Evolutionary conservation across 768 basidiomycete species (phyloP), one percentile per base, ranked within the genome.

Genomic region (Cantharellus cinnabarinus): DNA sequence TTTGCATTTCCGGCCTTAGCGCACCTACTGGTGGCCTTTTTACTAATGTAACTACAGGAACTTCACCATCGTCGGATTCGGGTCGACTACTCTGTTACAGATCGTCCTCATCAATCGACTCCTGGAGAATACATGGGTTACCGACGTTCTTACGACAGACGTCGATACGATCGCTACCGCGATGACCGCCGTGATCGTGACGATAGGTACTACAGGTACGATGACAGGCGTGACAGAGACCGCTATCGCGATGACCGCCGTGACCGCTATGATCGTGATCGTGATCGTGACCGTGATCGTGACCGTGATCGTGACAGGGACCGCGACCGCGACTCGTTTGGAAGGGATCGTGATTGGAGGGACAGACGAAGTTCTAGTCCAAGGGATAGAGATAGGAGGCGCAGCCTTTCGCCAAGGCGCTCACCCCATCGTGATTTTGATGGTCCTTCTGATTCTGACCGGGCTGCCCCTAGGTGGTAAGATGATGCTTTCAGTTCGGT

Each of bases 101-200:
- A 85, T 62, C 80, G 88, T 52, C 89, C 94, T 35, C 94, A 99
- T 71, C 83, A 86, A 10, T 89, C 95, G 4, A 99, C 94, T 5
- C 94, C 94, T 3, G 94, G 94, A 62, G 89, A 95, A 72, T 99
- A 97, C 70, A 94, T 94, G 88, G 90, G 94, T 7, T 85, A 88
- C 64, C 80, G 86, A 55, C 83, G 85, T 58, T 55, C 58, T 42
- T 41, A 57, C 20, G 59, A 63, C 34, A 64, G 71, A 60, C 74
- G 74, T 51, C 74, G 81, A 65, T 72, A 76, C 61, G 74, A 76
- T 61, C 66, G 63, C 3, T 59, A 63, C 41, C 57, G 63, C 37
- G 60, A 62, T 50, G 58, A 59, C 41, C 53, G 72, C 56, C 70
- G 73, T 20, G 75, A 76, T 57, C 66, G 73, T 59, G 68, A 70